Evolutionary conservation across 345 rosid species (phyloP), one percentile per base, ranked within the genome.

Genomic region (Aegle marmelos): DNA sequence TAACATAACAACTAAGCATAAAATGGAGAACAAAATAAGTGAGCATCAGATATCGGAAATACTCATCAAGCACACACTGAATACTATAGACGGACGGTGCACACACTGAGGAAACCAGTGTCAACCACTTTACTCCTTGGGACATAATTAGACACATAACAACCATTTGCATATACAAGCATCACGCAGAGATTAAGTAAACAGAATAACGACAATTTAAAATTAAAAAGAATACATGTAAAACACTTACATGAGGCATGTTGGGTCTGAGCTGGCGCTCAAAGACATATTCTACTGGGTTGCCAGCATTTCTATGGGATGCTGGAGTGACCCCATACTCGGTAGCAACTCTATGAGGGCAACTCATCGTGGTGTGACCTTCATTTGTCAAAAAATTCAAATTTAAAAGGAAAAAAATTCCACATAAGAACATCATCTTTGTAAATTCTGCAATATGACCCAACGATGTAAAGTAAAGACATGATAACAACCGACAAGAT

Each of bases 301-400:
- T 94, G 64, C 73, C 83, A 24, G 86, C 80, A 70, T 88, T 94
- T 80, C 84, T 86, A 72, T 73, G 91, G 2, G 90, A 86, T 73
- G 89, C 88, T 58, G 97, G 89, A 73, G 83, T 70, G 65, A 85
- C 90, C 68, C 97, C 97, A 27, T 86, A 83, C 76, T 85, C 97
- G 34, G 86, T 84, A 78, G 86, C 86, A 73, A 89, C 97, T 86
- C 83, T 88, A 80, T 92, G 95, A 0, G 99, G 98, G 79, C 99
- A 94, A 50, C 86, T 61, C 91, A 92, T 87, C 33, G 98, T 94
- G 27, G 97, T 91, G 84, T 96, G 99, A 13, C 99, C 99, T 96
- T 80, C 82, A 80, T 37, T 57, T 77, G 25, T n/a, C n/a, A 4
- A 50, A 65, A 83, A 59, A 17, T 45, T 45, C 17, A 45, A 45